Evolutionary conservation across 805 yeast species (phyloP).

Genomic region (Suhomyces sp.): DNA sequence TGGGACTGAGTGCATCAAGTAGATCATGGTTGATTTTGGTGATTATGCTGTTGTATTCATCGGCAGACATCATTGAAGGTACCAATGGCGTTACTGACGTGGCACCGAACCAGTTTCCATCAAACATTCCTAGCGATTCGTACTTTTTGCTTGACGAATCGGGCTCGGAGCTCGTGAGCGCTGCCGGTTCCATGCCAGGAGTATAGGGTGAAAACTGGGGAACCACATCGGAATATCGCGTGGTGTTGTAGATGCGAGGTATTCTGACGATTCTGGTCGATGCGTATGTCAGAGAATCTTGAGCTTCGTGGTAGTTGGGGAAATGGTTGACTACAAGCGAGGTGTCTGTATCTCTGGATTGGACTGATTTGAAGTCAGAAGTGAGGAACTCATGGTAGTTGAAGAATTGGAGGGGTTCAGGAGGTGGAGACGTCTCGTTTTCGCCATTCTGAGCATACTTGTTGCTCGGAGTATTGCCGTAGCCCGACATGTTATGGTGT

Average conservation of each 20-base stretch:
- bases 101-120: slow-evolving; percentile 48
- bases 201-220: slow-evolving; percentile 55
- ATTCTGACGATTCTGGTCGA: slow-evolving; percentile 61
- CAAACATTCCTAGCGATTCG: slow-evolving; percentile 35
- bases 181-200: slow-evolving; percentile 68
- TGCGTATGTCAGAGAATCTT: slow-evolving; percentile 22
- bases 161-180: slow-evolving; percentile 24
- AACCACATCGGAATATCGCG: slow-evolving; percentile 30
- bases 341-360: slow-evolving; percentile 12
- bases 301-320: slow-evolving; percentile 51
- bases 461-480: slow-evolving; percentile 18
- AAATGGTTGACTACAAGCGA: slow-evolving; percentile 60
- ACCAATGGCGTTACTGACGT: slow-evolving; percentile 50
- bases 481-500: neutral
- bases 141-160: slow-evolving; percentile 17
- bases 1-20: slow-evolving; percentile 38
- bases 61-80: slow-evolving; percentile 18
- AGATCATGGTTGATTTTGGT: slow-evolving; percentile 42
- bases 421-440: neutral
- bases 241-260: slow-evolving; percentile 48
- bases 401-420: slow-evolving; percentile 41
- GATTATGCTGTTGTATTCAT: slow-evolving; percentile 44
- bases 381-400: slow-evolving; percentile 64
- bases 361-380: slow-evolving; percentile 23
- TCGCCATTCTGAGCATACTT: slow-evolving; percentile 12